phyloP scores from a whole-genome alignment of 2,329 filamentous ascomycete genomes.

The Diaporthe vexans region DNA sequence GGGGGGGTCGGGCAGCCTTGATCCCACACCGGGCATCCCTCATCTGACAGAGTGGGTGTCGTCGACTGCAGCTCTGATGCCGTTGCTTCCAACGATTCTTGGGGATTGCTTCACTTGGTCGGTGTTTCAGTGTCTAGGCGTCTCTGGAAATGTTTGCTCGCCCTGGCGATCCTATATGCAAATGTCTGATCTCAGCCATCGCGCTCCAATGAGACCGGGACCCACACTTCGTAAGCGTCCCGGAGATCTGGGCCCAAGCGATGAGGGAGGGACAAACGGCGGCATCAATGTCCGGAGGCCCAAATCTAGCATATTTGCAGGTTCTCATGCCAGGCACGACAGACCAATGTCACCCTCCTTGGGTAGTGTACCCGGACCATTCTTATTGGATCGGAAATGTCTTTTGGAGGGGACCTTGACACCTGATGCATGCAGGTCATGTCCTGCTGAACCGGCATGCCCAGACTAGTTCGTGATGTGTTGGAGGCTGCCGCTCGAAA shows the following conservation, averaged over 20 bases:
- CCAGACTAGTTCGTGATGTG: background rate
- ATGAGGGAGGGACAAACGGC: constrained; percentile 17
- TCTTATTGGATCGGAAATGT: constrained; percentile 12
- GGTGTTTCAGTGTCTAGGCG: background rate
- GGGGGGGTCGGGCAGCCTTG: constrained; percentile 40
- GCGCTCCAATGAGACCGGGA: constrained; percentile 11
- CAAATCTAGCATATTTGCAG: constrained; percentile 11
- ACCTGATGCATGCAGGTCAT: constrained; percentile 29
- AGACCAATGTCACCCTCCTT: constrained; percentile 32
- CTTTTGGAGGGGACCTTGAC: constrained; percentile 7
- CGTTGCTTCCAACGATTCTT: background rate
- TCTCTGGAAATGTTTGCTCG: constrained; percentile 32
- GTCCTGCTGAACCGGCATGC: constrained; percentile 4
- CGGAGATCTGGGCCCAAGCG: constrained; percentile 18
- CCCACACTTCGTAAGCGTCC: constrained; percentile 14
- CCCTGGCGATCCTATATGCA: constrained; percentile 22
- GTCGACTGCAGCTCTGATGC: background rate
- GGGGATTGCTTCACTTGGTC: background rate
- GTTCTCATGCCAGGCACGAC: constrained; percentile 36
- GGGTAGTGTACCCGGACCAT: constrained; percentile 29
- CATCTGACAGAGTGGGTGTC: constrained; percentile 24
- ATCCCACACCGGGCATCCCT: constrained; percentile 36
- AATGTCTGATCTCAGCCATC: constrained; percentile 10
- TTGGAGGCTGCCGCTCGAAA: background rate
- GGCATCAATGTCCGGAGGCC: constrained; percentile 2